Percentiles rank a stretch among this genome's conserved stretches.
Conservation (phyloP, 2,329 filamentous ascomycete species). For the Ascochyta lentis region DNA sequence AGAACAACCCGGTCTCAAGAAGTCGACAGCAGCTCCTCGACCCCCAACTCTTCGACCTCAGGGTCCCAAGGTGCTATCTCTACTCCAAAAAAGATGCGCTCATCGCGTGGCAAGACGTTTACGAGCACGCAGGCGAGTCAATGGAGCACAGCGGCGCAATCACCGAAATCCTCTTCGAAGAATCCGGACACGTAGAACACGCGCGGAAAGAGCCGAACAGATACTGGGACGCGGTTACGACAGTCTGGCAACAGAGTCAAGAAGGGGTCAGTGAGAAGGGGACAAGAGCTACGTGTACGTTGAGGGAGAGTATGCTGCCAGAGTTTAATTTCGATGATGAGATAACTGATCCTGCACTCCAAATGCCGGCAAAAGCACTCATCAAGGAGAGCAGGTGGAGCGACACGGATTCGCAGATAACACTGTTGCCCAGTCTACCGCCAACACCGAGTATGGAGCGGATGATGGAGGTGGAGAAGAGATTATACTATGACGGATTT, state of each 20-base stretch:
- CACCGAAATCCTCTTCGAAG: slow-evolving; percentile 60
- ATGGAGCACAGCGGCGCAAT: slow-evolving; percentile 55
- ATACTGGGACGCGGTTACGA: slow-evolving; percentile 59
- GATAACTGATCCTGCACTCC: neutral
- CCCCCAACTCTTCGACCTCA: slow-evolving; percentile 22
- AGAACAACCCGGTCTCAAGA: slow-evolving; percentile 33
- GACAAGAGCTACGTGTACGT: neutral
- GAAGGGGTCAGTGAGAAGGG: neutral
- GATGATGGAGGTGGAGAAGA: slow-evolving; percentile 10
- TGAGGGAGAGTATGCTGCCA: neutral
- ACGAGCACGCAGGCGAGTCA: slow-evolving; percentile 57
- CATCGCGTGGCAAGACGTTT: slow-evolving; percentile 62
- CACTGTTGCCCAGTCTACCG: slow-evolving; percentile 2
- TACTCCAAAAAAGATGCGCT: slow-evolving; percentile 65
- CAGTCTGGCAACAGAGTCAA: slow-evolving; percentile 24
- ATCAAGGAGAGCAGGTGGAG: slow-evolving; percentile 12
- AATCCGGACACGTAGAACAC: slow-evolving; percentile 65
- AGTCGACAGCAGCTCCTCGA: slow-evolving; percentile 15
- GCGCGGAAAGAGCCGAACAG: slow-evolving; percentile 61
- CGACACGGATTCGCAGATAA: neutral
- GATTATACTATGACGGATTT: neutral
- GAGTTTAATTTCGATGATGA: slow-evolving; percentile 11
- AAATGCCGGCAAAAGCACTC: neutral
- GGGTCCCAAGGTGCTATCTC: slow-evolving; percentile 58
- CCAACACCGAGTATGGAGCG: neutral